phyloP scores from a whole-genome alignment of 805 yeast genomes.

The Spencermartinsiella europaea region DNA sequence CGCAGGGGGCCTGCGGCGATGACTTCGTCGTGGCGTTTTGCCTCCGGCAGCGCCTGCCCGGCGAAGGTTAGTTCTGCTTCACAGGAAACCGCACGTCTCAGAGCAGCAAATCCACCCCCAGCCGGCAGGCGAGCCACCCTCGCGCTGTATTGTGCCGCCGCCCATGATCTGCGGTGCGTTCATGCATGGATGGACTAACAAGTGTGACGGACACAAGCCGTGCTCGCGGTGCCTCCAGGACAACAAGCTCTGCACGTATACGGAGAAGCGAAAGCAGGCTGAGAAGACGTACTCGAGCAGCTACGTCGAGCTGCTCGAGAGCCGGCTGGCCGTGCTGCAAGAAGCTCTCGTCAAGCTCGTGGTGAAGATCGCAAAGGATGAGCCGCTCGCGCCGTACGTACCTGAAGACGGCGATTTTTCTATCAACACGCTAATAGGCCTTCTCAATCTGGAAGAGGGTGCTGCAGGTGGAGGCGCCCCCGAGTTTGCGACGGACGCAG shows the following conservation, averaged over 20 bases:
- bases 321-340: conserved; percentile 49
- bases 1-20: too few relatives aligned
- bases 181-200: too few relatives aligned
- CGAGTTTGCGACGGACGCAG: too few relatives aligned
- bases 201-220: conserved; percentile 45
- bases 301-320: conserved; percentile 59
- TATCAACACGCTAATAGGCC: conserved; percentile 21
- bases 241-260: conserved; percentile 53
- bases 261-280: conserved; percentile 46
- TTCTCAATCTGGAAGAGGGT: conserved; percentile 12
- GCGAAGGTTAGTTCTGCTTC: too few relatives aligned
- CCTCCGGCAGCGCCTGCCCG: too few relatives aligned
- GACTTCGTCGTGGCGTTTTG: too few relatives aligned
- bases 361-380: conserved; percentile 17
- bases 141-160: too few relatives aligned
- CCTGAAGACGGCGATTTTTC: conserved; percentile 19
- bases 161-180: too few relatives aligned
- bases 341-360: conserved; percentile 41
- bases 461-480: too few relatives aligned
- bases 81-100: too few relatives aligned
- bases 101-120: too few relatives aligned
- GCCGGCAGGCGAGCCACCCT: too few relatives aligned
- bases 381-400: conserved; percentile 18
- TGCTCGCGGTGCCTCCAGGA: conserved; percentile 49
- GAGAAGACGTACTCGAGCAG: conserved; percentile 56